These are phyloP conservation scores for Penicillium griseofulvum DNA, from an alignment of 2,329 filamentous ascomycete species.

Conservation along the genomic window DNA sequence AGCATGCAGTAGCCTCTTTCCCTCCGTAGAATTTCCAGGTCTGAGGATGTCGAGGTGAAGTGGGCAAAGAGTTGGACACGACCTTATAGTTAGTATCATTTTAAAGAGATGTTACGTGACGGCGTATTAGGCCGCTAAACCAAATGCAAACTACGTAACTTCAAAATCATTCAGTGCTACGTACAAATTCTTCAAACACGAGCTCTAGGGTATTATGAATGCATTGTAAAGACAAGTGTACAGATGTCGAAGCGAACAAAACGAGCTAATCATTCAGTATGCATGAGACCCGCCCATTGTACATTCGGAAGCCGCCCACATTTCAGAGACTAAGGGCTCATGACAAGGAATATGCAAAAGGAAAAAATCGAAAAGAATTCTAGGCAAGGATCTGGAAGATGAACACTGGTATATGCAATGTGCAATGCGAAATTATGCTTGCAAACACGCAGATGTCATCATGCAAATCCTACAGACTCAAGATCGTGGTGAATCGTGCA, in stretches of 20 bases:
- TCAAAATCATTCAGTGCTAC: neutral
- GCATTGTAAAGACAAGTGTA: slow-evolving; percentile 6
- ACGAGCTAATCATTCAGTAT: slow-evolving; percentile 7
- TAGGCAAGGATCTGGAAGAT: neutral
- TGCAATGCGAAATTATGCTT: neutral
- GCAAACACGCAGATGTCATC: slow-evolving; percentile 12
- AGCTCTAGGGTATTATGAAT: slow-evolving; percentile 9
- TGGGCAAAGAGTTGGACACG: too few species aligned
- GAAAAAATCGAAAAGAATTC: neutral
- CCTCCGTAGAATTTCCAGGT: too few species aligned
- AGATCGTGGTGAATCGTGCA: neutral
- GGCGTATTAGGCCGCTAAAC: too few species aligned
- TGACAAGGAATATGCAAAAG: neutral
- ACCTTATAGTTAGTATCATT: too few species aligned
- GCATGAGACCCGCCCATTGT: slow-evolving; percentile 18
- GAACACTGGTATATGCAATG: slow-evolving; percentile 16
- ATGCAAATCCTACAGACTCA: slow-evolving; percentile 7
- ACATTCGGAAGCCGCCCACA: slow-evolving; percentile 10
- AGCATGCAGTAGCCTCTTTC: too few species aligned
- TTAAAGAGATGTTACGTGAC: neutral
- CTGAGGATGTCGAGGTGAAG: too few species aligned
- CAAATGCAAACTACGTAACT: too few species aligned
- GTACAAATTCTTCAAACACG: neutral
- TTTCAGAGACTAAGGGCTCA: slow-evolving; percentile 5
- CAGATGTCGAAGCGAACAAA: slow-evolving; percentile 10